Evolutionary conservation across 2,329 filamentous ascomycete genomes (phyloP).

Genomic region (Cladosporium sp.): DNA sequence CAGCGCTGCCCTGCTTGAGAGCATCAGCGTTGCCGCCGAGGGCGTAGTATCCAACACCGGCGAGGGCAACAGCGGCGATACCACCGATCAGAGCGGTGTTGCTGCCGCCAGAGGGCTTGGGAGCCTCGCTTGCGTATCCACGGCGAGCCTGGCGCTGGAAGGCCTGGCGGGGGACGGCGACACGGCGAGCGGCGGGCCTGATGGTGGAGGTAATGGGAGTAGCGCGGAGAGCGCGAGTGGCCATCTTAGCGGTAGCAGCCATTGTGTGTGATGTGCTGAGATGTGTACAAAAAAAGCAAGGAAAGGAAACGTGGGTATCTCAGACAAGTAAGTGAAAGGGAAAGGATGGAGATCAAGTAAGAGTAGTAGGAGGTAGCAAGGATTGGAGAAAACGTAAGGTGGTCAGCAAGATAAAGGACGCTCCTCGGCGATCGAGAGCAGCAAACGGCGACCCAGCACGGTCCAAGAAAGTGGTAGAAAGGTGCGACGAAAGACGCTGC

Average conservation of each 20-base stretch:
- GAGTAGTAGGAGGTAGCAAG: not conserved
- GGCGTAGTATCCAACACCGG: constrained; percentile 62
- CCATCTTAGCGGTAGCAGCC: constrained; percentile 34
- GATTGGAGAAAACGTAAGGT: not conserved
- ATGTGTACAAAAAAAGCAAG: constrained; percentile 1
- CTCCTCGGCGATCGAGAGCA: constrained; percentile 5
- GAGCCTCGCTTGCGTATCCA: constrained; percentile 58
- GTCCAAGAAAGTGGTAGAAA: not conserved
- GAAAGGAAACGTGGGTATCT: constrained; percentile 7
- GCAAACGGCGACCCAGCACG: constrained; percentile 12
- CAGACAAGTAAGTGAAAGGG: not conserved
- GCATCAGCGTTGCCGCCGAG: constrained; percentile 42
- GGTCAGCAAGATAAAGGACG: constrained; percentile 12
- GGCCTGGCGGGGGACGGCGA: constrained; percentile 59
- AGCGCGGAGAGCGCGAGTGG: constrained; percentile 36
- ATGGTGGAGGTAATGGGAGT: constrained; percentile 48
- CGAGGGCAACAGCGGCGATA: constrained; percentile 55
- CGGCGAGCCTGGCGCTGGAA: constrained; percentile 72
- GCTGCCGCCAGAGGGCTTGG: constrained; percentile 26
- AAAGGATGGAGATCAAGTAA: not conserved
- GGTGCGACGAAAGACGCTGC: not conserved
- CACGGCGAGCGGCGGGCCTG: constrained; percentile 50
- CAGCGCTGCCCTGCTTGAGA: constrained; percentile 34
- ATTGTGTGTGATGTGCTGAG: constrained; percentile 23
- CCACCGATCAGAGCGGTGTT: constrained; percentile 54